These are phyloP conservation scores for Fusarium sulawesiense DNA, from an alignment of 2,329 filamentous ascomycete genomes.

Conservation along the genomic window DNA sequence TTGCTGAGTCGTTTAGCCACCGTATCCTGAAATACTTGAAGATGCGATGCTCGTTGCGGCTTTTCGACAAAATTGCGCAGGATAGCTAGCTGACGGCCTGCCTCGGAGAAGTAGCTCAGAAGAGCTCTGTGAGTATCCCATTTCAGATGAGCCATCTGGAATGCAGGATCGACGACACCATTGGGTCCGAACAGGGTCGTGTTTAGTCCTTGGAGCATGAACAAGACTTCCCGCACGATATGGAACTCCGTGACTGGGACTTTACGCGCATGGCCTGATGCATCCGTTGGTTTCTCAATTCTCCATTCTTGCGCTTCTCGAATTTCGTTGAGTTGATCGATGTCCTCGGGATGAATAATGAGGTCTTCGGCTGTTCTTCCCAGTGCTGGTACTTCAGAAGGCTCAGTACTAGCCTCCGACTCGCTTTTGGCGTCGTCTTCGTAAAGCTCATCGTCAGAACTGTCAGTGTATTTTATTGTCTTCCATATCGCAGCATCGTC, in stretches of 20 bases:
- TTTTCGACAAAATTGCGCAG: slow-evolving; percentile 59
- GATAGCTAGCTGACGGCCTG: slow-evolving; percentile 58
- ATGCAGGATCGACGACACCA: slow-evolving; percentile 54
- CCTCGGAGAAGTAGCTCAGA: slow-evolving; percentile 60
- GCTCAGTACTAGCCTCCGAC: slow-evolving; percentile 47
- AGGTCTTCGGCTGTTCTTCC: slow-evolving; percentile 49
- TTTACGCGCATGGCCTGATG: slow-evolving; percentile 52
- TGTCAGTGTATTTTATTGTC: slow-evolving; percentile 74
- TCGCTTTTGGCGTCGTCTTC: slow-evolving; percentile 54
- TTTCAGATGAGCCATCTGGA: slow-evolving; percentile 61
- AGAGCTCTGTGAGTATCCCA: slow-evolving; percentile 63
- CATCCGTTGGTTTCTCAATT: slow-evolving; percentile 48
- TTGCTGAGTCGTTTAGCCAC: slow-evolving; percentile 65
- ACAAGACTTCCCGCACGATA: slow-evolving; percentile 79
- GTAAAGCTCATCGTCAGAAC: slow-evolving; percentile 65
- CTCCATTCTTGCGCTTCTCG: slow-evolving; percentile 53
- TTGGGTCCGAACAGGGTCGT: slow-evolving; percentile 74
- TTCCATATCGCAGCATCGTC: slow-evolving; percentile 76
- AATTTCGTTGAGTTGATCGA: slow-evolving; percentile 48
- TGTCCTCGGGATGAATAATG: slow-evolving; percentile 51
- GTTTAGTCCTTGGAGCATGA: slow-evolving; percentile 84
- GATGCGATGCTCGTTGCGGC: slow-evolving; percentile 64
- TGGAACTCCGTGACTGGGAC: slow-evolving; percentile 75
- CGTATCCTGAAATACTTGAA: slow-evolving; percentile 78
- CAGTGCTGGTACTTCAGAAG: slow-evolving; percentile 42